phyloP scores from a whole-genome alignment of 306 rosid species.

The Cicer bijugum region DNA sequence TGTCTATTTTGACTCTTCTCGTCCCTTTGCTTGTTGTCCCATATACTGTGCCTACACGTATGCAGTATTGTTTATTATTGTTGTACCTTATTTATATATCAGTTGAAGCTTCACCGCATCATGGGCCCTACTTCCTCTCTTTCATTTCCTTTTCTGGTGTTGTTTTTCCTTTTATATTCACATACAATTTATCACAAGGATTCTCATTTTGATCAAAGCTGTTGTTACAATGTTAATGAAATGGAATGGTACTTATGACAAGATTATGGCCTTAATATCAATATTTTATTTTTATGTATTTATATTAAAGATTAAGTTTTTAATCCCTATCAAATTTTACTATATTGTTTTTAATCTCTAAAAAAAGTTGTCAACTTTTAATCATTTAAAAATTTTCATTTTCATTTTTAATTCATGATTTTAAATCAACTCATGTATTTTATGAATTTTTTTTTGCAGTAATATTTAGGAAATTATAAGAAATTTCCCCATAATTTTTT shows the following conservation, averaged over 20 bases:
- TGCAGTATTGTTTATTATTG: conserved; percentile 27
- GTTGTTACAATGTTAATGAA: not conserved
- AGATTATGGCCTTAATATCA: not conserved
- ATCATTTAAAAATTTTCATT: no score
- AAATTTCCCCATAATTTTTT: no score
- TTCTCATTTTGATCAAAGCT: not conserved
- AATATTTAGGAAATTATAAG: no score
- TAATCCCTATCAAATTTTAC: no score
- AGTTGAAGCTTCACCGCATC: conserved; percentile 33
- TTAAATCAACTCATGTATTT: no score
- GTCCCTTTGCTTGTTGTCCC: conserved; percentile 44
- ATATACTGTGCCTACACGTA: conserved; percentile 6
- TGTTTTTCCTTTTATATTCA: not conserved
- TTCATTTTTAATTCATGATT: no score
- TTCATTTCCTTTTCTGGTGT: conserved; percentile 5
- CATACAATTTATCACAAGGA: conserved; percentile 19
- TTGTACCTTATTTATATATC: conserved; percentile 29
- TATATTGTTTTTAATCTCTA: no score
- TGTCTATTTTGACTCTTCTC: conserved; percentile 4
- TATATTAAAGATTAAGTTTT: no score
- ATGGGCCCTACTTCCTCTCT: conserved; percentile 27
- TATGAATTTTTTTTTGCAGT: no score
- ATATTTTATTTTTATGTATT: not conserved
- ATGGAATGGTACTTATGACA: not conserved
- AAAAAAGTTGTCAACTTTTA: no score